Evolutionary conservation across 169 alveolate genomes (phyloP).

Genomic region (Cystoisospora suis): DNA sequence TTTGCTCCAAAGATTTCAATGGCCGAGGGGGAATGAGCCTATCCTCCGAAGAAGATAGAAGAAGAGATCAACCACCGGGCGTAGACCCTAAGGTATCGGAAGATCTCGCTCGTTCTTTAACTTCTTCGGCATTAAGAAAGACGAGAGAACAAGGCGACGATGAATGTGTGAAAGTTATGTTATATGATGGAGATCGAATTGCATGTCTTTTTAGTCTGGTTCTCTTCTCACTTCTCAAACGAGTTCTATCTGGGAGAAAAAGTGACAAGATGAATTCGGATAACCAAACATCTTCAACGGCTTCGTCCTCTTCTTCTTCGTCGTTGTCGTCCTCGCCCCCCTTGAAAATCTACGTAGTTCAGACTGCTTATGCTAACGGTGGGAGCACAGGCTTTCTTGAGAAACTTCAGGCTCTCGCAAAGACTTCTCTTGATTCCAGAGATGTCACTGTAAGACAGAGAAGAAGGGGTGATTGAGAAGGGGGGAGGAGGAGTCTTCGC

Average conservation of each 20-base stretch:
- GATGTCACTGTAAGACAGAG: not conserved
- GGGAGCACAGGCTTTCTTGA: slow-evolving; percentile 71
- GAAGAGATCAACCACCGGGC: too few relatives aligned
- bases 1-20: too few relatives aligned
- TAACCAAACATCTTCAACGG: not conserved
- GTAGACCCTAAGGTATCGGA: too few relatives aligned
- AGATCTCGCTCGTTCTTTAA: too few relatives aligned
- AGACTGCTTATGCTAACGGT: slow-evolving; percentile 91
- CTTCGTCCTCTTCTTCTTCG: not conserved
- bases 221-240: slow-evolving; percentile 8
- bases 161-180: slow-evolving; percentile 20
- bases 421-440: not conserved
- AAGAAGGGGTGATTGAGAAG: too few relatives aligned
- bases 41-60: too few relatives aligned
- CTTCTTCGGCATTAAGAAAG: too few relatives aligned
- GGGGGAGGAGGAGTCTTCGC: too few relatives aligned
- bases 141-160: too few relatives aligned
- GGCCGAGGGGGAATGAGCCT: too few relatives aligned
- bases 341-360: slow-evolving; percentile 78
- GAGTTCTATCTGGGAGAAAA: slow-evolving; percentile 2
- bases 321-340: not conserved
- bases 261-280: not conserved
- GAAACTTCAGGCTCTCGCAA: not conserved
- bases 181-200: slow-evolving; percentile 76
- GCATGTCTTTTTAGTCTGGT: slow-evolving; percentile 58